Evolutionary conservation across 352 stramenopile genomes (phyloP).

Genomic region (Phytophthora pistaciae): DNA sequence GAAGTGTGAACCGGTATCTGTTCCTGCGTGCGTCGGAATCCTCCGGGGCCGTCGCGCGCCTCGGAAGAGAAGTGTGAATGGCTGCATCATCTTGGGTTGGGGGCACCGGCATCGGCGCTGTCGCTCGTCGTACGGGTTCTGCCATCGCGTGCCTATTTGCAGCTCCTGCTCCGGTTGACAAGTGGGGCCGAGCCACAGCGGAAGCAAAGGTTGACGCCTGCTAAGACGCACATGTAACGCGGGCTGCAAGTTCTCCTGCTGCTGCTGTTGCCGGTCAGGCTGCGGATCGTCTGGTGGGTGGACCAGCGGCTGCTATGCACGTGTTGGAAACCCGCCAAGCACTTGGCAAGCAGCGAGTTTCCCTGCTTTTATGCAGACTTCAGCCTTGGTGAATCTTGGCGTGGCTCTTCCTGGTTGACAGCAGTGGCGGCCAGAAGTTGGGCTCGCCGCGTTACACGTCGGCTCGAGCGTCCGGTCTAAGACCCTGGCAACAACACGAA

Average conservation of each 20-base stretch:
- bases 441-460: constrained; percentile 14
- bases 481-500: constrained; percentile 11
- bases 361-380: not conserved
- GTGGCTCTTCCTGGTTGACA: constrained; percentile 33
- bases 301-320: constrained; percentile 24
- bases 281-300: constrained; percentile 42
- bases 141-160: constrained; percentile 33
- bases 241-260: not conserved
- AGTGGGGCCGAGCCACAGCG: constrained; percentile 12
- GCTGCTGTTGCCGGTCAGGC: constrained; percentile 18
- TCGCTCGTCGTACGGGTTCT: constrained; percentile 35
- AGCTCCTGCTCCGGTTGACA: constrained; percentile 22
- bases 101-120: constrained; percentile 21
- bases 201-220: not conserved
- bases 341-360: constrained; percentile 4
- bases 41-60: constrained; percentile 28
- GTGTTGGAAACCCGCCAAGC: not conserved
- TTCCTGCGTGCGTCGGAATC: constrained; percentile 1
- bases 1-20: constrained; percentile 14
- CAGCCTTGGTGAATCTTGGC: constrained; percentile 6
- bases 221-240: not conserved
- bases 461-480: constrained; percentile 11
- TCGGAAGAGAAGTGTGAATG: constrained; percentile 16
- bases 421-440: constrained; percentile 28
- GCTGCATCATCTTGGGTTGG: constrained; percentile 17